A percentile compares a stretch with the other conserved stretches of the same genome.
Evolutionary conservation across 345 rosid species (phyloP).

Genomic region (Turnera subulata): DNA sequence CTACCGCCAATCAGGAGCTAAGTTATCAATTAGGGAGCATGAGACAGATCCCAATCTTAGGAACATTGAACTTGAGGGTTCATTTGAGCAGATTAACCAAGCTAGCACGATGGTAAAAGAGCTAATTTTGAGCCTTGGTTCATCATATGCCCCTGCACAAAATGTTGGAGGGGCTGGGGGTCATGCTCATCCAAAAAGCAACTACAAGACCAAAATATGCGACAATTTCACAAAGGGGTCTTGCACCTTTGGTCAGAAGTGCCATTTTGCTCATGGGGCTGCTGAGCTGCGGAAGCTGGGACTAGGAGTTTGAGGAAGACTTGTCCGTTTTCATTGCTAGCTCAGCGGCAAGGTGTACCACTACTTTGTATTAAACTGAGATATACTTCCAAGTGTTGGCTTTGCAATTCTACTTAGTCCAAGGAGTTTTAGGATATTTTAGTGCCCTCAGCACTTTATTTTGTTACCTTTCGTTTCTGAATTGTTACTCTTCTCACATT

Average conservation of each 20-base stretch:
- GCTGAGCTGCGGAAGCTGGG: slow-evolving; percentile 78
- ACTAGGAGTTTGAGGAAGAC: no score
- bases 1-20: slow-evolving; percentile 78
- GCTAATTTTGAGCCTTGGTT: slow-evolving; percentile 64
- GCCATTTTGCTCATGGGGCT: slow-evolving; percentile 95
- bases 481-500: no score
- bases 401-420: no score
- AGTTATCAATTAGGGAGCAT: slow-evolving; percentile 82
- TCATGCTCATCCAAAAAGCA: no score
- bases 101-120: slow-evolving; percentile 95
- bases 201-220: slow-evolving; percentile 82
- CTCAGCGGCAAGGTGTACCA: no score
- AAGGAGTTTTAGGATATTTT: no score
- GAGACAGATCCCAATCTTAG: slow-evolving; percentile 71
- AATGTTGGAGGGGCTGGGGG: no score
- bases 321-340: no score
- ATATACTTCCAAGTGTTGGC: no score
- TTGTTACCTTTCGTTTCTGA: no score
- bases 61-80: slow-evolving; percentile 94
- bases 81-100: slow-evolving; percentile 91
- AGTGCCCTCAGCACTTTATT: no score
- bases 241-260: slow-evolving; percentile 85
- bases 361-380: no score
- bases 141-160: slow-evolving; percentile 33
- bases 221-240: slow-evolving; percentile 70